phyloP scores from a whole-genome alignment of 169 alveolate species.

The Miamiensis avidus region DNA sequence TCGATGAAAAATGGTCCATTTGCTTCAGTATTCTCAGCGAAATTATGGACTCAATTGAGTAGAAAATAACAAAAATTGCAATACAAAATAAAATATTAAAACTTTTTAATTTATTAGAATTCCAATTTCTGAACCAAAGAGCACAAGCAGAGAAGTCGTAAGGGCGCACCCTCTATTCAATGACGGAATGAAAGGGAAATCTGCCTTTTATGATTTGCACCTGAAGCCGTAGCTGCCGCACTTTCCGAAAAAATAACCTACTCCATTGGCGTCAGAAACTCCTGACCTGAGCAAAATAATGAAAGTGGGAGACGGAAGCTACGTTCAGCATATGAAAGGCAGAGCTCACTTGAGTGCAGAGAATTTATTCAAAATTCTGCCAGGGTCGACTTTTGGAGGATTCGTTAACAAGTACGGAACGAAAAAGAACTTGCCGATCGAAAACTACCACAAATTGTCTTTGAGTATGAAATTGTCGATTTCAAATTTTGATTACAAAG shows the following conservation, averaged over 20 bases:
- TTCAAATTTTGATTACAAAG: constrained; percentile 9
- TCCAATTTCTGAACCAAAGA: constrained; percentile 62
- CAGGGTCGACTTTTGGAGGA: background rate
- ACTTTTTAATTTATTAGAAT: constrained; percentile 29
- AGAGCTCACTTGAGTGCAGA: background rate
- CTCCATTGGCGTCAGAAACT: background rate
- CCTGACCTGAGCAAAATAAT: constrained; percentile 2
- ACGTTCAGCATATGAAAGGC: constrained; percentile 1
- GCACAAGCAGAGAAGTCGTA: constrained; percentile 29
- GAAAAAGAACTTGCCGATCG: constrained; percentile 2
- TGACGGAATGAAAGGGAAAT: constrained; percentile 13
- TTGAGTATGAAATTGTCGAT: constrained; percentile 13
- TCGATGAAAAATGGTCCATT: constrained; percentile 24
- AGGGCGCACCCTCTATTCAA: constrained; percentile 51
- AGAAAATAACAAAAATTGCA: constrained; percentile 14
- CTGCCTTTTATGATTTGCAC: constrained; percentile 16
- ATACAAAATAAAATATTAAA: background rate
- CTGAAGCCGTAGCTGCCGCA: background rate
- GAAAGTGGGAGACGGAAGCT: constrained; percentile 3
- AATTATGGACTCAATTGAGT: background rate
- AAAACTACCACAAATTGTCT: background rate
- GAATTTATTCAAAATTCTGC: background rate
- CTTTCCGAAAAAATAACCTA: background rate
- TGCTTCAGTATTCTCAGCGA: constrained; percentile 16
- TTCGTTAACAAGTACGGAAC: background rate